phyloP scores from a whole-genome alignment of 2,329 filamentous ascomycete genomes.

The Aspergillus glaucus region DNA sequence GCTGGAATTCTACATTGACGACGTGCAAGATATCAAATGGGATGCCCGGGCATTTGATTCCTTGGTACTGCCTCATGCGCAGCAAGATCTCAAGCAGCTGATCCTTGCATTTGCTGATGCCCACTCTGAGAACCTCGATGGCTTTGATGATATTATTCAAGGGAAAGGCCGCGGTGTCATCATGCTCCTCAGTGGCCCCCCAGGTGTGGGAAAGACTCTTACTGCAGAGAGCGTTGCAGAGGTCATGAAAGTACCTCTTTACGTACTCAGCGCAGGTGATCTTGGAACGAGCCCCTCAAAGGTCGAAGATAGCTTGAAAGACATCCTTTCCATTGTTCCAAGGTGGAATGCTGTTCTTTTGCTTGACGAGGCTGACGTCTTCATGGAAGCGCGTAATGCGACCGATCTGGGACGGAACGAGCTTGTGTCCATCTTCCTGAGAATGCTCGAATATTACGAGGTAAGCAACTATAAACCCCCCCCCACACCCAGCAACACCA shows the following conservation, averaged over 20 bases:
- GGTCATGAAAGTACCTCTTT: constrained; percentile 46
- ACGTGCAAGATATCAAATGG: constrained; percentile 40
- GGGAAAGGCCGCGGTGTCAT: constrained; percentile 50
- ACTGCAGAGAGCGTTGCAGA: constrained; percentile 48
- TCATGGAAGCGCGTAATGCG: constrained; percentile 29
- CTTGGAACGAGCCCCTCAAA: constrained; percentile 39
- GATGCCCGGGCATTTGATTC: constrained; percentile 41
- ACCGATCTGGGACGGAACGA: constrained; percentile 42
- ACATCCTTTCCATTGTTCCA: constrained; percentile 43
- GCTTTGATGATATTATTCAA: constrained; percentile 47
- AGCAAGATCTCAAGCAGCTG: constrained; percentile 38
- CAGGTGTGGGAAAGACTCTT: constrained; percentile 51
- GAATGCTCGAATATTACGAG: constrained; percentile 24
- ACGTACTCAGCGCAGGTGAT: constrained; percentile 44
- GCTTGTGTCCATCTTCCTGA: constrained; percentile 36
- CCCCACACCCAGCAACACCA: constrained; percentile 4
- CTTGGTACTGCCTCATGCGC: constrained; percentile 42
- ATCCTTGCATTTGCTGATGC: constrained; percentile 43
- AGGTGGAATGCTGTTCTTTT: constrained; percentile 49
- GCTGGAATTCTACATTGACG: constrained; percentile 33
- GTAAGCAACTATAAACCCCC: constrained; percentile 6
- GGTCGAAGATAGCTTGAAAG: constrained; percentile 41
- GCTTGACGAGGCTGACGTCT: constrained; percentile 42
- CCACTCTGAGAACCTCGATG: constrained; percentile 32
- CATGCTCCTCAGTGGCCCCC: constrained; percentile 45